phyloP scores from a whole-genome alignment of 441 rosid genomes.

The Mallotus japonicus region DNA sequence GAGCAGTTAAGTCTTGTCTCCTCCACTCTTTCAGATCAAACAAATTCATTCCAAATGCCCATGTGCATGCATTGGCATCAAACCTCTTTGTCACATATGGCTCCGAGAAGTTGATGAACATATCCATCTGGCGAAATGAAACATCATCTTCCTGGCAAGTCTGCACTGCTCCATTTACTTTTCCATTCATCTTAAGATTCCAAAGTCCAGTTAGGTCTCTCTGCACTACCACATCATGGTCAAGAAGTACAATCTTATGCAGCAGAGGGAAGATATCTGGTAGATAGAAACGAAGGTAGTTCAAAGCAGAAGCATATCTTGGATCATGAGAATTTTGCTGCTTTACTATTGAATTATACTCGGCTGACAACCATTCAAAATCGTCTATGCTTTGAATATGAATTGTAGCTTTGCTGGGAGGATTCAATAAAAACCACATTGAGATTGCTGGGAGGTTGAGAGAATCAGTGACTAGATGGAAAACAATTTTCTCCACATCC shows the following conservation, averaged over 20 bases:
- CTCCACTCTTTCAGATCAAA: conserved; percentile 82
- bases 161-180: conserved; percentile 83
- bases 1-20: conserved; percentile 59
- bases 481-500: conserved; percentile 74
- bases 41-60: conserved; percentile 96
- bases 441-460: conserved; percentile 84
- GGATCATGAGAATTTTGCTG: conserved; percentile 59
- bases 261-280: conserved; percentile 71
- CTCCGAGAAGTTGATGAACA: conserved; percentile 70
- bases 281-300: conserved; percentile 86
- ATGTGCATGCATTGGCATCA: conserved; percentile 62
- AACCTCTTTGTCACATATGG: conserved; percentile 57
- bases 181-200: conserved; percentile 72
- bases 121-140: conserved; percentile 61
- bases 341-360: conserved; percentile 46
- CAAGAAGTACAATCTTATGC: conserved; percentile 71
- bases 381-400: conserved; percentile 67
- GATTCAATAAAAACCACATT: conserved; percentile 85
- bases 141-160: conserved; percentile 64
- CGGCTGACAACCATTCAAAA: conserved; percentile 51
- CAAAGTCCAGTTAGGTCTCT: conserved; percentile 66
- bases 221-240: conserved; percentile 92
- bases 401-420: conserved; percentile 60
- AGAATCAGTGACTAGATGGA: conserved; percentile 82
- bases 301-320: conserved; percentile 66